Conservation (phyloP, 192 early-diverging fungal genomes). For the Paraglomus brasilianum region DNA sequence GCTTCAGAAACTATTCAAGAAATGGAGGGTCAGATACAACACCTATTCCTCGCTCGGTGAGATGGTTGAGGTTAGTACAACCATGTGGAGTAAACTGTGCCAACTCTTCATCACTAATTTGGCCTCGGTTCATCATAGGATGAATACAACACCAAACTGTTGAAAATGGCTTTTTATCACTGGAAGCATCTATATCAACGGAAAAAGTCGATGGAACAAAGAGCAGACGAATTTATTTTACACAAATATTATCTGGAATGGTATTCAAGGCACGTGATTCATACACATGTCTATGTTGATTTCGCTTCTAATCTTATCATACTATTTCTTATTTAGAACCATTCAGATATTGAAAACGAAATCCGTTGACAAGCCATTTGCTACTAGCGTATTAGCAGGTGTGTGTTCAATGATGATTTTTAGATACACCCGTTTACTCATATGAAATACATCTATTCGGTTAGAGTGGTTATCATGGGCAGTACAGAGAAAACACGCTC, state of each 20-base stretch:
- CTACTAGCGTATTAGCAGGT: too few species aligned
- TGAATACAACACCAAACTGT: constrained; percentile 21
- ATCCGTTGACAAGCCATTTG: too few species aligned
- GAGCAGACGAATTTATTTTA: background rate
- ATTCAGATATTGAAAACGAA: constrained; percentile 2
- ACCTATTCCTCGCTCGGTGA: constrained; percentile 13
- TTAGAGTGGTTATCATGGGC: too few species aligned
- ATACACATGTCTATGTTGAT: background rate
- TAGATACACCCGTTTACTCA: too few species aligned
- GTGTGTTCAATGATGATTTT: too few species aligned
- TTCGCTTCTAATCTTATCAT: background rate
- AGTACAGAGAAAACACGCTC: too few species aligned
- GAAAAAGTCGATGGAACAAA: constrained; percentile 2
- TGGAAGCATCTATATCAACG: background rate
- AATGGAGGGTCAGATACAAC: constrained; percentile 21
- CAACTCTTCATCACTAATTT: background rate
- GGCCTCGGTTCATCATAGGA: constrained; percentile 2
- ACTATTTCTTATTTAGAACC: background rate
- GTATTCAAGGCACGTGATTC: constrained; percentile 8
- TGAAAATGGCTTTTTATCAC: background rate
- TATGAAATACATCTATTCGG: too few species aligned
- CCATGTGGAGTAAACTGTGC: background rate
- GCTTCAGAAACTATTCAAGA: constrained; percentile 3
- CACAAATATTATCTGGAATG: constrained; percentile 17
- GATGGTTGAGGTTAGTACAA: constrained; percentile 17